Conservation (phyloP, 2,329 filamentous ascomycete species). For the Neonectria hederae region DNA sequence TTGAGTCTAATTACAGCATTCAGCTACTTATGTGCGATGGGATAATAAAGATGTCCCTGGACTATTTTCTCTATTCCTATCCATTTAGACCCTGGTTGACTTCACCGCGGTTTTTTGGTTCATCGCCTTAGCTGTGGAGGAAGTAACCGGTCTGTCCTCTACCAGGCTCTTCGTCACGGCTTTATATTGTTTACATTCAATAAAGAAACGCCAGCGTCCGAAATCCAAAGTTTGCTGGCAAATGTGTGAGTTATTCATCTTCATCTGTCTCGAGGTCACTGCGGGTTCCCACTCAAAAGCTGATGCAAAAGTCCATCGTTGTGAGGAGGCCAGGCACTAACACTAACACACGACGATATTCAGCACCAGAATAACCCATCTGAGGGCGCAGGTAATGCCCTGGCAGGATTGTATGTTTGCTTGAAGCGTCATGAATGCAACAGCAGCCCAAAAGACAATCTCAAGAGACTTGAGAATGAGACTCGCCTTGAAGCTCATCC, state of each 20-base stretch:
- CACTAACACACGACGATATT: constrained; percentile 5
- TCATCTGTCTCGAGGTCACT: not conserved
- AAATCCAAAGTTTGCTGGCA: constrained; percentile 3
- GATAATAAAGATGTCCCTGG: too few species aligned
- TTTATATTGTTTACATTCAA: constrained; percentile 10
- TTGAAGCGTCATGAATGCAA: constrained; percentile 6
- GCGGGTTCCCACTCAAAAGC: not conserved
- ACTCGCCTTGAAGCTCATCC: constrained; percentile 2
- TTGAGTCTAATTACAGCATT: too few species aligned
- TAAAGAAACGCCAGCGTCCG: not conserved
- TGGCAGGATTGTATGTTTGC: not conserved
- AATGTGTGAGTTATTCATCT: not conserved
- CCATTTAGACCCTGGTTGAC: not conserved
- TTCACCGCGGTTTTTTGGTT: not conserved
- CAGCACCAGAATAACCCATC: constrained; percentile 3
- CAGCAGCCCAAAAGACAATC: constrained; percentile 2
- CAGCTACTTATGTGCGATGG: too few species aligned
- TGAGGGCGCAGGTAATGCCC: not conserved
- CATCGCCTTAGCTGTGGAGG: not conserved
- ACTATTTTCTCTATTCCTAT: not conserved
- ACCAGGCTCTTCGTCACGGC: not conserved
- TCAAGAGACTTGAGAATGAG: constrained; percentile 7
- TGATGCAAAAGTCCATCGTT: constrained; percentile 1
- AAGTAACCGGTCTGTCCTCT: not conserved
- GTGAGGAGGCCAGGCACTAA: constrained; percentile 1